These are phyloP conservation scores for Haematococcus lacustris DNA, from an alignment of 139 green algal genomes.

Conservation along the genomic window DNA sequence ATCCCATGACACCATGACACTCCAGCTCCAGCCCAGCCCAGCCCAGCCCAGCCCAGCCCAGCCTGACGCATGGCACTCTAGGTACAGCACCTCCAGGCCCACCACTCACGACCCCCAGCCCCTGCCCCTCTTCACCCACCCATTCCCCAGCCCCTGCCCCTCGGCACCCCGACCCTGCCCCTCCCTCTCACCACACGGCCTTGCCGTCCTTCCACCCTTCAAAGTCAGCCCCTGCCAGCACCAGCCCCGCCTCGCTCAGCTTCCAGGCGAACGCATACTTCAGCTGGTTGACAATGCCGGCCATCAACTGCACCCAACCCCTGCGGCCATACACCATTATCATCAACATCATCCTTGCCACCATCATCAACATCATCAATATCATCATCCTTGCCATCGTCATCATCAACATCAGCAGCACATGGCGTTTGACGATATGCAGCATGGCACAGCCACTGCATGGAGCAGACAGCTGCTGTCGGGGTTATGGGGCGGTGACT, in stretches of 20 bases:
- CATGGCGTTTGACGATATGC: neutral
- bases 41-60: no score
- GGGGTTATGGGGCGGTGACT: no score
- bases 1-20: no score
- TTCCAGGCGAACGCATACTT: constrained; percentile 74
- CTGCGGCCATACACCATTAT: no score
- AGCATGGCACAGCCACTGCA: neutral
- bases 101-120: neutral
- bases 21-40: no score
- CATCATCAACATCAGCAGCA: no score
- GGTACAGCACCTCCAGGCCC: neutral
- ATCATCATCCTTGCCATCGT: neutral
- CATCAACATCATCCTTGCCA: constrained; percentile 18
- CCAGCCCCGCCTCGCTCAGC: constrained; percentile 54
- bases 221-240: constrained; percentile 68
- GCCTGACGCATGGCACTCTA: neutral
- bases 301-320: constrained; percentile 6
- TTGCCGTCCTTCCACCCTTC: constrained; percentile 12
- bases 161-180: neutral
- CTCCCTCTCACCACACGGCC: constrained; percentile 14
- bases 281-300: constrained; percentile 38
- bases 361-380: neutral
- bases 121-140: neutral
- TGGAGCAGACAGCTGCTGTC: neutral
- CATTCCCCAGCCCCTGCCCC: neutral